Conservation (phyloP, 257 asterid genomes). For the Scutellaria baicalensis region DNA sequence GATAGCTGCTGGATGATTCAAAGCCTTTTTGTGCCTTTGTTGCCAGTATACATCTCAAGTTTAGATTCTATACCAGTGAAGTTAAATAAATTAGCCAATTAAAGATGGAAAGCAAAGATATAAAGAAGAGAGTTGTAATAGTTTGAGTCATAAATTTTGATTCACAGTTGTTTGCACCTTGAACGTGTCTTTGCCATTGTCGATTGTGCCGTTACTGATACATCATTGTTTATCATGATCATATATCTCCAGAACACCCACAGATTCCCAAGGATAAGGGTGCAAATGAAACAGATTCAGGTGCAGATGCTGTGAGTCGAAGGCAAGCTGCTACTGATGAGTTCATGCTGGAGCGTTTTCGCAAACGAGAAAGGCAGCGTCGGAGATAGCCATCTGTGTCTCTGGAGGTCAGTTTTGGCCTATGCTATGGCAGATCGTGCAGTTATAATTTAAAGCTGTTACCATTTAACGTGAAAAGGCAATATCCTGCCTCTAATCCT, state of each 20-base stretch:
- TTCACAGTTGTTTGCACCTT: background rate
- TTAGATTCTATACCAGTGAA: background rate
- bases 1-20: background rate
- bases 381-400: constrained; percentile 46
- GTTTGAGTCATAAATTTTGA: background rate
- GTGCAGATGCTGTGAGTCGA: constrained; percentile 44
- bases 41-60: background rate
- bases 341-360: constrained; percentile 85
- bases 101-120: background rate
- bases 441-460: background rate
- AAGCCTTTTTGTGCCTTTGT: background rate
- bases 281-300: constrained; percentile 42
- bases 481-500: background rate
- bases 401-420: background rate
- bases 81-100: background rate
- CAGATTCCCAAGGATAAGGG: constrained; percentile 57
- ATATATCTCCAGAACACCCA: constrained; percentile 54
- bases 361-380: constrained; percentile 91
- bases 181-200: no score
- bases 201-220: background rate
- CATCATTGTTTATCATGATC: constrained; percentile 2
- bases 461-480: background rate
- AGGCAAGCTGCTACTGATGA: constrained; percentile 97
- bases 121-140: background rate
- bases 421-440: background rate